phyloP scores from a whole-genome alignment of 2,329 filamentous ascomycete species.

The Exophiala viscosa region DNA sequence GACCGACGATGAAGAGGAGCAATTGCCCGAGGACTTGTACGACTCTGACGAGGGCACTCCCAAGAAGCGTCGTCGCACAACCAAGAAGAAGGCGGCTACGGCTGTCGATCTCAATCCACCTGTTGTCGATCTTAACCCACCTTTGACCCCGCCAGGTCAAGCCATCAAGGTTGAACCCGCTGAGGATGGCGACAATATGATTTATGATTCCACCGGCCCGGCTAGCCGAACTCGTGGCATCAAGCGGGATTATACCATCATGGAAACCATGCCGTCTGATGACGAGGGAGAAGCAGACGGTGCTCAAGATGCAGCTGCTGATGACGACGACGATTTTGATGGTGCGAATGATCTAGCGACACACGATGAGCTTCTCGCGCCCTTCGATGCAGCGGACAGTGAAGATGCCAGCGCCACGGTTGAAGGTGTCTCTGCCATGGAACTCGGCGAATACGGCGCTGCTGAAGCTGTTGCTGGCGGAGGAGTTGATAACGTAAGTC shows the following conservation, averaged over 20 bases:
- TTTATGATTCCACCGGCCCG: conserved; percentile 30
- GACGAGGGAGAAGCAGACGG: conserved; percentile 3
- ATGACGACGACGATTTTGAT: neutral
- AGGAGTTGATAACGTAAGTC: too few species aligned
- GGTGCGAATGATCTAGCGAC: neutral
- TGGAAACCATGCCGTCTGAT: conserved; percentile 4
- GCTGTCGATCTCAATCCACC: neutral
- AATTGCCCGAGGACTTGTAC: conserved; percentile 9
- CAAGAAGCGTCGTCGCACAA: conserved; percentile 7
- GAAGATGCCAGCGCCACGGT: too few species aligned
- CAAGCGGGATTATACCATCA: conserved; percentile 17
- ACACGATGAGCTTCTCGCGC: neutral
- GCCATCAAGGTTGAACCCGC: conserved; percentile 57
- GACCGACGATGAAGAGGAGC: conserved; percentile 18
- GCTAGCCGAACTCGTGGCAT: conserved; percentile 21
- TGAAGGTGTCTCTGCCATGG: too few species aligned
- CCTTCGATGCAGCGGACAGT: too few species aligned
- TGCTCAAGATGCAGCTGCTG: neutral
- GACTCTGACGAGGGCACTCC: conserved; percentile 16
- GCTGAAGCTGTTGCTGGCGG: too few species aligned
- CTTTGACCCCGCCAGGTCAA: conserved; percentile 30
- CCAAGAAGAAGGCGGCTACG: conserved; percentile 6
- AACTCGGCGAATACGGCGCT: too few species aligned
- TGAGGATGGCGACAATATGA: conserved; percentile 30
- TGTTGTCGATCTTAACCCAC: neutral